phyloP scores from a whole-genome alignment of 2,329 filamentous ascomycete genomes.

The Fusarium scirpi region DNA sequence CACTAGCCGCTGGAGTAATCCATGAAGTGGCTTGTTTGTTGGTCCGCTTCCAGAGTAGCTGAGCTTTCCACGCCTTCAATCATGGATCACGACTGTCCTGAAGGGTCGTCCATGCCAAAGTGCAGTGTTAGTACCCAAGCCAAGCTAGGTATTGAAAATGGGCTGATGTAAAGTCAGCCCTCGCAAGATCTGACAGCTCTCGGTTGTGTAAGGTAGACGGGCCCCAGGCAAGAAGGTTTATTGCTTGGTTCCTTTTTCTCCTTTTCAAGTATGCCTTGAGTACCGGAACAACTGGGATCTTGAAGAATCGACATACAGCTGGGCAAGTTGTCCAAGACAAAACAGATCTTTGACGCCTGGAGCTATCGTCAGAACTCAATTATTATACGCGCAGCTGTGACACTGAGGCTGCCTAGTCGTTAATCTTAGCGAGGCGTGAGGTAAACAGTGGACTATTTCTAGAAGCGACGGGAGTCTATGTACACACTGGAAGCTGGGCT shows the following conservation, averaged over 20 bases:
- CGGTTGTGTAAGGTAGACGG: slow-evolving; percentile 7
- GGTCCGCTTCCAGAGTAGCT: neutral
- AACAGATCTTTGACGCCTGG: neutral
- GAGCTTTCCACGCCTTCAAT: neutral
- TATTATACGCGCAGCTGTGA: slow-evolving; percentile 19
- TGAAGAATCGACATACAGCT: neutral
- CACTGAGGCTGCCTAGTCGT: slow-evolving; percentile 34
- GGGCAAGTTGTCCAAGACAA: slow-evolving; percentile 1
- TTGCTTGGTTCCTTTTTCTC: neutral
- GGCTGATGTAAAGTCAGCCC: slow-evolving; percentile 40
- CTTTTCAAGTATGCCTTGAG: neutral
- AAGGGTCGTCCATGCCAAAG: slow-evolving; percentile 27
- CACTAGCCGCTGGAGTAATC: slow-evolving; percentile 19
- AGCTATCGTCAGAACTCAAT: neutral
- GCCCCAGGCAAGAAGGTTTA: slow-evolving; percentile 19
- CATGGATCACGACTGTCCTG: neutral
- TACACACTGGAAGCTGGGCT: neutral
- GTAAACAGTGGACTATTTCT: slow-evolving; percentile 9
- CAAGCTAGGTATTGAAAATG: slow-evolving; percentile 37
- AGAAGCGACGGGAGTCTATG: slow-evolving; percentile 5
- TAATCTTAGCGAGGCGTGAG: slow-evolving; percentile 28
- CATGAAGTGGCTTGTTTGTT: slow-evolving; percentile 8
- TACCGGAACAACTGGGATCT: neutral
- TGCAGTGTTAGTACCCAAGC: slow-evolving; percentile 20
- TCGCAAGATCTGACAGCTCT: slow-evolving; percentile 15